A percentile compares a stretch with the other conserved stretches of the same genome.
These are phyloP conservation scores for Elymus sibiricus DNA, from an alignment of 176 grass and related monocot genomes.

Conservation along the genomic window DNA sequence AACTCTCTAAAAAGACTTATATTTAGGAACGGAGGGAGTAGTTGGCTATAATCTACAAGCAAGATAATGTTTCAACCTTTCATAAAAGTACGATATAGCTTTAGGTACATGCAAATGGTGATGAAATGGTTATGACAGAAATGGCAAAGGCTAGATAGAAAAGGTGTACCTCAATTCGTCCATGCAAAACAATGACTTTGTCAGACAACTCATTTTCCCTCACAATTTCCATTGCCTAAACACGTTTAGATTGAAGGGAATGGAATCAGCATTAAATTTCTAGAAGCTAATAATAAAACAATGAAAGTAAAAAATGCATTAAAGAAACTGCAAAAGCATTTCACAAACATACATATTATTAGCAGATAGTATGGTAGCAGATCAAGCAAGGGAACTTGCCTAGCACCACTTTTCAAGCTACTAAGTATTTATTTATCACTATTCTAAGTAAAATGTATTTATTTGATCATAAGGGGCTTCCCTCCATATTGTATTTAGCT, in stretches of 20 bases:
- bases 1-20: no score
- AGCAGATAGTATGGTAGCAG: not conserved
- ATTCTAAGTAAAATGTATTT: conserved; percentile 8
- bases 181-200: conserved; percentile 89
- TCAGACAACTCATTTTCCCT: conserved; percentile 91
- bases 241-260: conserved; percentile 32
- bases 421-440: not conserved
- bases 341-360: not conserved
- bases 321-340: not conserved
- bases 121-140: not conserved
- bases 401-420: not conserved
- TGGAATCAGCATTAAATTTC: conserved; percentile 17
- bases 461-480: conserved; percentile 4
- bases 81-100: conserved; percentile 2
- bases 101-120: conserved; percentile 6
- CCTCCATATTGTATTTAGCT: not conserved
- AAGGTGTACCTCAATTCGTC: conserved; percentile 72
- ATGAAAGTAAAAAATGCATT: not conserved
- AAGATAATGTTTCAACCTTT: not conserved
- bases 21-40: no score
- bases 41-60: not conserved
- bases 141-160: conserved; percentile 17
- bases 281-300: conserved; percentile 20
- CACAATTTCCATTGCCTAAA: conserved; percentile 91
- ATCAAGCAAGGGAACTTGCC: not conserved